A percentile compares a stretch with the other conserved stretches of the same genome.
Conservation (phyloP, 306 rosid species). For the Styphnolobium japonicum region DNA sequence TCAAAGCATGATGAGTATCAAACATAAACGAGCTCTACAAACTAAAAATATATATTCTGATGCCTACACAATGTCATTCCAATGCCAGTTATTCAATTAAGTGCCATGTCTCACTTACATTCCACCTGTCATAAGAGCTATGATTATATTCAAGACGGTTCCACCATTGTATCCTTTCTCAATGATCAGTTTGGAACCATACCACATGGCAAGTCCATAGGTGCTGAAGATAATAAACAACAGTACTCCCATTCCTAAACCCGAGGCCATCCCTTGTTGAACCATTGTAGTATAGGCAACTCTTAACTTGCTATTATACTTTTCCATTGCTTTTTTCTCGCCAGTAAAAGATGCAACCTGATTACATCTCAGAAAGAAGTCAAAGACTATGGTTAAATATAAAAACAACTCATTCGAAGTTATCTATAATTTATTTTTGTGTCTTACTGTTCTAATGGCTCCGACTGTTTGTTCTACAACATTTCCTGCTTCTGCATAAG, state of each 20-base stretch:
- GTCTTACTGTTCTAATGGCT: constrained; percentile 80
- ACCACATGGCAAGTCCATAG: constrained; percentile 87
- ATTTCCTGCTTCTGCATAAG: constrained; percentile 87
- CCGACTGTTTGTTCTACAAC: constrained; percentile 84
- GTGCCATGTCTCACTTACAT: constrained; percentile 47
- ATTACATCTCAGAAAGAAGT: neutral
- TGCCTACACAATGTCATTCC: neutral
- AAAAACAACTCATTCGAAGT: neutral
- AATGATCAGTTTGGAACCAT: constrained; percentile 71
- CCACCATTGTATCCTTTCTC: constrained; percentile 75
- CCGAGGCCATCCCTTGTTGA: constrained; percentile 70
- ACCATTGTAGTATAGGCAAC: constrained; percentile 53
- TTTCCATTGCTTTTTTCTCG: constrained; percentile 69
- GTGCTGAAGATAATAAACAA: constrained; percentile 48
- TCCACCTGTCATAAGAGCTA: constrained; percentile 83
- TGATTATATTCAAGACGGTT: constrained; percentile 56
- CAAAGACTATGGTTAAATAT: neutral
- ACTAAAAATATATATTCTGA: neutral
- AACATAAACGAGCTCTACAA: neutral
- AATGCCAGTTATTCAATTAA: neutral
- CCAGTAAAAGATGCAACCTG: constrained; percentile 94
- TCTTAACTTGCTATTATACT: constrained; percentile 56
- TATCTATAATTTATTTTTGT: neutral
- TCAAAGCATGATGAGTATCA: neutral
- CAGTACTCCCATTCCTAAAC: constrained; percentile 59